phyloP scores from a whole-genome alignment of 1,139 yeast genomes.

The Yamadazyma friedrichii region DNA sequence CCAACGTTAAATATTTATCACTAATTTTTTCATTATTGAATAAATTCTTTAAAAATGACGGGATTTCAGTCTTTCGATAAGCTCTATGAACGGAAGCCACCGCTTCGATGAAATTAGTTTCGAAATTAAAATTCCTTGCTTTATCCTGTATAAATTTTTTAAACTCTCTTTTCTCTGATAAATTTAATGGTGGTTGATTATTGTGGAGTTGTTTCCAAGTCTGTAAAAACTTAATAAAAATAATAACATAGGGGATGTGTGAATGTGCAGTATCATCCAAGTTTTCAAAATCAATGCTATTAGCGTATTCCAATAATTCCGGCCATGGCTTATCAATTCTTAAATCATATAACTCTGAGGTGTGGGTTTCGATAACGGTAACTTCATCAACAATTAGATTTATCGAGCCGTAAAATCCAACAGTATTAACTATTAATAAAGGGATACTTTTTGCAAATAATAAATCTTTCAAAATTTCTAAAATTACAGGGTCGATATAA shows the following conservation, averaged over 20 bases:
- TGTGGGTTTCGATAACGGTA: slow-evolving; percentile 76
- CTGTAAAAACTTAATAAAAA: slow-evolving; percentile 57
- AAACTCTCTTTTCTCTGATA: slow-evolving; percentile 49
- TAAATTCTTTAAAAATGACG: slow-evolving; percentile 19
- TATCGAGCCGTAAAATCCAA: slow-evolving; percentile 71
- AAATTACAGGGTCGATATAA: slow-evolving; percentile 14
- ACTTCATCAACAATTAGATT: slow-evolving; percentile 51
- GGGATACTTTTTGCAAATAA: slow-evolving; percentile 53
- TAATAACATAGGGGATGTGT: slow-evolving; percentile 71
- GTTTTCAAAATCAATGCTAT: slow-evolving; percentile 46
- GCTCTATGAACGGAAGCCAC: slow-evolving; percentile 54
- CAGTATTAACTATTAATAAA: slow-evolving; percentile 47
- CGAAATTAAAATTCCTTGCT: slow-evolving; percentile 38
- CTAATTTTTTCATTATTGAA: slow-evolving; percentile 16
- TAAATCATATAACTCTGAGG: slow-evolving; percentile 62
- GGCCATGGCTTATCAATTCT: slow-evolving; percentile 77
- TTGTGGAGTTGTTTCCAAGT: slow-evolving; percentile 38
- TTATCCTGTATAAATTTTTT: slow-evolving; percentile 36
- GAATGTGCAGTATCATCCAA: slow-evolving; percentile 56
- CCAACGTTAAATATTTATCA: slow-evolving; percentile 16
- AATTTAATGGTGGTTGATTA: slow-evolving; percentile 40
- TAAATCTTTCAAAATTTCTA: slow-evolving; percentile 29
- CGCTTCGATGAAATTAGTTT: slow-evolving; percentile 75
- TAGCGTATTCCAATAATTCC: slow-evolving; percentile 55
- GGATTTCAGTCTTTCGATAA: slow-evolving; percentile 38